These are phyloP conservation scores for Colletotrichum melonis DNA, from an alignment of 2,329 filamentous ascomycete species.

Conservation along the genomic window DNA sequence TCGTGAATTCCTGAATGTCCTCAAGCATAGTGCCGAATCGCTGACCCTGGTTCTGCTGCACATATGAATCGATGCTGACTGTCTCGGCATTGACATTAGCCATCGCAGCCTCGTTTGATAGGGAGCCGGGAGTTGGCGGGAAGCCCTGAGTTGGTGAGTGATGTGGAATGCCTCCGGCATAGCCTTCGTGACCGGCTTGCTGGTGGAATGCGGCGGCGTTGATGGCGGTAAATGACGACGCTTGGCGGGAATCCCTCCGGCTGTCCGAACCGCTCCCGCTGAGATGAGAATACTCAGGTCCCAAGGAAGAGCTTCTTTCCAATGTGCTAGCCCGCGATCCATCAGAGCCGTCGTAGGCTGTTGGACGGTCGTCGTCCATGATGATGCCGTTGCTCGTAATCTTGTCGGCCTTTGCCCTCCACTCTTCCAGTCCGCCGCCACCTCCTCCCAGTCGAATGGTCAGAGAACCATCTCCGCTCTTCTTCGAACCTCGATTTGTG, in stretches of 20 bases:
- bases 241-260: constrained; percentile 38
- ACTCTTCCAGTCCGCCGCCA: constrained; percentile 67
- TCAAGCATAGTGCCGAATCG: constrained; percentile 22
- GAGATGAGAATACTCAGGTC: constrained; percentile 39
- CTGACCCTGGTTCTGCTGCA: constrained; percentile 30
- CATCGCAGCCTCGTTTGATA: neutral
- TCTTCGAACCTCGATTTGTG: constrained; percentile 41
- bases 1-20: constrained; percentile 27
- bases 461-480: constrained; percentile 45
- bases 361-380: constrained; percentile 44
- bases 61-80: constrained; percentile 24
- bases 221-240: constrained; percentile 52
- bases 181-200: constrained; percentile 1
- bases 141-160: constrained; percentile 27
- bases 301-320: constrained; percentile 44
- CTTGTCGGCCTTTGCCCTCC: constrained; percentile 52
- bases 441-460: constrained; percentile 54
- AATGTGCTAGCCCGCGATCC: constrained; percentile 44
- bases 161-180: constrained; percentile 2
- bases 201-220: constrained; percentile 39
- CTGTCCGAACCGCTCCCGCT: constrained; percentile 20
- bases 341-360: constrained; percentile 39
- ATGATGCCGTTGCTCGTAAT: constrained; percentile 59
- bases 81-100: neutral
- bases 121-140: neutral